Evolutionary conservation across 371 early-diverging fungal genomes (phyloP), one percentile per base, ranked within the genome.

Genomic region (Rhizopus arrhizus): DNA sequence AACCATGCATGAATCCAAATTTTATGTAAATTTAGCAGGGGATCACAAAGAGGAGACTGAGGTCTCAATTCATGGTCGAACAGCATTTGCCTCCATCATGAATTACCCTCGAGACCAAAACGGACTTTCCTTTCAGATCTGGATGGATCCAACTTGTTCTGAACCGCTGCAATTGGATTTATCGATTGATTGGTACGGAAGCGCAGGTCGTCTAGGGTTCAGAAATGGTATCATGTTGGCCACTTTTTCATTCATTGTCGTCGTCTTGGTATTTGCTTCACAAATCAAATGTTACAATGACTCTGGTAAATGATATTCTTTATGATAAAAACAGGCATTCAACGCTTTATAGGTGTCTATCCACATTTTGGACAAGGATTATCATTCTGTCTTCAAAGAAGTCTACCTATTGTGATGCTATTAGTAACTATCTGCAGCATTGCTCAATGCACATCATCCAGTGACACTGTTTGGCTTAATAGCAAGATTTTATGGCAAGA

Each of bases 191-290:
- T 86, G 80, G 83, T 91, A 90, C 65, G 88, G 89, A 13, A 88
- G 90, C 58, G 70, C 90, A 36, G 89, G 89, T 47, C 82, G 90
- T 16, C 64, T 87, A 33, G 82, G 90, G 6, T 89, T 88, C 61
- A 77, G 92, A 32, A 86, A 89, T 52, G 85, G 90, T 11, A 88
- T 89, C 63, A 86, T 89, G 51, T 65, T 90, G 31, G 75, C 87
- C 11, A 82, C 86, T 0, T 81, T 90, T 59, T 78, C 89, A 1
- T 89, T 87, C 63, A 71, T 89, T 8, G 83, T 86, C 56, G 88
- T 87, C 4, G 69, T 86, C 15, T 57, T 88, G 58, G 80, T 86
- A 5, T 62, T 89, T 55, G 66, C 72, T 16, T 73, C 77, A 6
- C 92, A 92, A 67, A 72, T 91, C 57, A 75, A 72, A 38, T 69